Conservation (phyloP, 345 rosid genomes). For the Brassica incana region DNA sequence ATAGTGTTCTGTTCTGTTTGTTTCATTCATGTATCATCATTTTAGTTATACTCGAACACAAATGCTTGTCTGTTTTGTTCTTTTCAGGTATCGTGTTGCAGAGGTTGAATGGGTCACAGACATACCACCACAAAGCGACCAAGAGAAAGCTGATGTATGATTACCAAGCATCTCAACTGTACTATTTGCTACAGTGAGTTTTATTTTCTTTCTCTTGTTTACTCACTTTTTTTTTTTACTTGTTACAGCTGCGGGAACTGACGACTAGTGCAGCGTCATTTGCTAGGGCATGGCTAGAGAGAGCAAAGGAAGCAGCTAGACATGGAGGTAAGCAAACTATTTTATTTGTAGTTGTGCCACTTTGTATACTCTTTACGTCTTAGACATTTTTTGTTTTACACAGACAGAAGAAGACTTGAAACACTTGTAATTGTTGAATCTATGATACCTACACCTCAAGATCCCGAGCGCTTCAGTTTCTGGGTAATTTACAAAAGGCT, state of each 20-base stretch:
- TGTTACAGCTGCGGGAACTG: conserved; percentile 67
- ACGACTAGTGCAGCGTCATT: conserved; percentile 62
- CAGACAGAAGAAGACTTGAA: conserved; percentile 74
- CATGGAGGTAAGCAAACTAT: conserved; percentile 46
- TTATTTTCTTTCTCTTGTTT: background rate
- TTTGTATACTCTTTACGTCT: conserved; percentile 2
- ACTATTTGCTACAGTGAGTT: background rate
- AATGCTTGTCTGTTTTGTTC: conserved; percentile 14
- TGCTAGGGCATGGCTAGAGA: conserved; percentile 68
- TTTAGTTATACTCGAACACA: background rate
- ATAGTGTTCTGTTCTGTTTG: background rate
- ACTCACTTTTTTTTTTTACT: conserved; percentile 18
- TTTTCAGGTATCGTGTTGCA: conserved; percentile 82
- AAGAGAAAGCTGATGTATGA: conserved; percentile 58
- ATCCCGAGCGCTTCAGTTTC: conserved; percentile 92
- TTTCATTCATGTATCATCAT: background rate
- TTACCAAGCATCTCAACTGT: background rate
- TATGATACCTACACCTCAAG: conserved; percentile 77
- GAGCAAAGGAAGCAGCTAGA: conserved; percentile 69
- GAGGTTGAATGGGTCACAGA: conserved; percentile 93
- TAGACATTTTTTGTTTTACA: background rate
- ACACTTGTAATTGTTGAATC: conserved; percentile 60
- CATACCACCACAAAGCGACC: conserved; percentile 48
- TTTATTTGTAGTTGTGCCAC: conserved; percentile 1
- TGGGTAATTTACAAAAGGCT: conserved; percentile 60